Conservation (phyloP, 306 rosid species). For the Trifolium pratense region DNA sequence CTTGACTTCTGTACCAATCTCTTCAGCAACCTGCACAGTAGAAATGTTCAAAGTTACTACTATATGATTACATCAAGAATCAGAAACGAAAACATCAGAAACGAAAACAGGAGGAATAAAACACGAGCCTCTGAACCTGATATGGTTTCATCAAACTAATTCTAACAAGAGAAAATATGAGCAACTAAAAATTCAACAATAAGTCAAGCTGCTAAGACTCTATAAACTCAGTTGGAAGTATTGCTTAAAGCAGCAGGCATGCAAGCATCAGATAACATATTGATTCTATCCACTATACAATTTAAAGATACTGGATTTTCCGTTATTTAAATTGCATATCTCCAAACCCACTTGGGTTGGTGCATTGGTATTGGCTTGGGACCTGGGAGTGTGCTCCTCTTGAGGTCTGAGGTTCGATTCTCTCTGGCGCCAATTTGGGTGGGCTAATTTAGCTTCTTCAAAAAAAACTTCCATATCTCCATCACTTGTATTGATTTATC, state of each 20-base stretch:
- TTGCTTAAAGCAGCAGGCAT: neutral
- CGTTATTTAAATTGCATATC: neutral
- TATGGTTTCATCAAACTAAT: slow-evolving; percentile 12
- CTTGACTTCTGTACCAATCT: slow-evolving; percentile 77
- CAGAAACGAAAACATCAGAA: too few relatives aligned
- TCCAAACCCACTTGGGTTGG: too few relatives aligned
- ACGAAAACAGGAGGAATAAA: neutral
- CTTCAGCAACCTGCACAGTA: slow-evolving; percentile 85
- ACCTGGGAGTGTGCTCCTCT: too few relatives aligned
- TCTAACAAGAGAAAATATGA: neutral
- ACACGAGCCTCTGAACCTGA: neutral
- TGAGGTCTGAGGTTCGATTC: too few relatives aligned
- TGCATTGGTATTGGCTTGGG: too few relatives aligned
- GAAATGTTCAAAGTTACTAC: slow-evolving; percentile 2
- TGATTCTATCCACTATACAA: neutral
- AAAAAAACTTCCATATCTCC: too few relatives aligned
- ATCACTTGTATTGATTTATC: neutral
- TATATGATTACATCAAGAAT: slow-evolving; percentile 18
- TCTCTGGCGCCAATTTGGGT: too few relatives aligned
- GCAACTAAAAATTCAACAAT: slow-evolving; percentile 10
- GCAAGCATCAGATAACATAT: neutral
- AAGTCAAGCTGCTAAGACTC: slow-evolving; percentile 10
- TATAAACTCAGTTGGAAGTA: neutral
- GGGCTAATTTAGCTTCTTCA: too few relatives aligned
- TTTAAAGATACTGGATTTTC: neutral